Conservation (phyloP, 108 stramenopile species). For the Aurantiochytrium sp. region DNA sequence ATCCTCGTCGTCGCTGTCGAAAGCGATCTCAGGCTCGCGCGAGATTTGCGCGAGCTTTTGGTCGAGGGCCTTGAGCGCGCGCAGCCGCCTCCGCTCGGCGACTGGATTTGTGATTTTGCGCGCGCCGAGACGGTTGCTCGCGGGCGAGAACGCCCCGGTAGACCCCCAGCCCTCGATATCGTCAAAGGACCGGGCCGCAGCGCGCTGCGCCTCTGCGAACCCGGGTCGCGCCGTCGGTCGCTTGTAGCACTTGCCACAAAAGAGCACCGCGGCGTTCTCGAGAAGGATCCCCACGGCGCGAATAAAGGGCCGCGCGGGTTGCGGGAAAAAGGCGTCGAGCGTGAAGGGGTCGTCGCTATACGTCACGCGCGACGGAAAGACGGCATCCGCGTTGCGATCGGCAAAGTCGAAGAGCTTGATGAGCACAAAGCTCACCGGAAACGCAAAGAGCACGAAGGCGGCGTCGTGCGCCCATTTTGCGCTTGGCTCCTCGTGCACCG, state of each 20-base stretch:
- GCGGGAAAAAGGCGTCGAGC: background rate
- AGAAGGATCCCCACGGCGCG: background rate
- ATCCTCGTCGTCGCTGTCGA: background rate
- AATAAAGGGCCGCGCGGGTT: background rate
- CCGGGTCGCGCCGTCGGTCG: background rate
- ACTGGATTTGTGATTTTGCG: background rate
- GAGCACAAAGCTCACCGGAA: background rate
- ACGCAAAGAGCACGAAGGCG: background rate
- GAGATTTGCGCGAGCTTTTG: conserved; percentile 18
- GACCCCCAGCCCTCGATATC: background rate
- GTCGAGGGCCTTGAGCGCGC: background rate
- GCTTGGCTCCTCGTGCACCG: background rate
- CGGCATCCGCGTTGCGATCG: background rate
- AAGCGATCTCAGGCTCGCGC: background rate
- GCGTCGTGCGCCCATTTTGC: background rate
- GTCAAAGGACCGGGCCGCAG: background rate
- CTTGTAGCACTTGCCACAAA: background rate
- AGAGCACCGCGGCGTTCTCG: background rate
- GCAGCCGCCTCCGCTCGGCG: background rate
- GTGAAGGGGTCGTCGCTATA: background rate
- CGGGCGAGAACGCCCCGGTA: background rate
- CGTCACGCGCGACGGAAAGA: background rate
- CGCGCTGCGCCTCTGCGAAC: background rate
- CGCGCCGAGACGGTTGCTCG: background rate
- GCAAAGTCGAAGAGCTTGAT: background rate